phyloP scores from a whole-genome alignment of 2,329 filamentous ascomycete genomes.

The Hymenoscyphus linearis region DNA sequence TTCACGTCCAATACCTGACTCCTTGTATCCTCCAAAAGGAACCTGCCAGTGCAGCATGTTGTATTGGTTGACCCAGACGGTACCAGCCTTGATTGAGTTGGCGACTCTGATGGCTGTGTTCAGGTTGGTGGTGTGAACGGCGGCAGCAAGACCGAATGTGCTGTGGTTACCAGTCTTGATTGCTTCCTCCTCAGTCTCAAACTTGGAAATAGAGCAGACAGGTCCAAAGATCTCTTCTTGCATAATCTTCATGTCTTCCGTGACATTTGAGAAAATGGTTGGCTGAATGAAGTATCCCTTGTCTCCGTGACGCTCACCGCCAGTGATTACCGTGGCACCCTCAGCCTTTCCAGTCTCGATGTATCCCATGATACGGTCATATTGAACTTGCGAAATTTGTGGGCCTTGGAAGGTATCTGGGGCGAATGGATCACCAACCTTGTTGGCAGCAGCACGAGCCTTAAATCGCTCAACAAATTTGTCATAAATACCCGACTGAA shows the following conservation, averaged over 20 bases:
- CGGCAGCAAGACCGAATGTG: conserved; percentile 63
- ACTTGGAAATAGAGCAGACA: conserved; percentile 66
- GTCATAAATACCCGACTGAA: conserved; percentile 66
- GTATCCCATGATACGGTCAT: conserved; percentile 63
- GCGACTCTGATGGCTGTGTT: conserved; percentile 64
- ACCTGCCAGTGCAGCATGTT: conserved; percentile 67
- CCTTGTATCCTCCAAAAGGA: conserved; percentile 71
- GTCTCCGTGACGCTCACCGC: conserved; percentile 60
- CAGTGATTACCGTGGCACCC: conserved; percentile 59
- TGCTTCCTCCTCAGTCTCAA: conserved; percentile 62
- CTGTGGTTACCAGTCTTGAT: conserved; percentile 58
- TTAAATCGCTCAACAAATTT: conserved; percentile 63
- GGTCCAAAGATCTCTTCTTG: conserved; percentile 73
- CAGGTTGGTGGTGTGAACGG: conserved; percentile 62
- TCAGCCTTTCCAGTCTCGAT: conserved; percentile 61
- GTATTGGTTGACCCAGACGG: conserved; percentile 40
- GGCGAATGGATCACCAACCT: conserved; percentile 63
- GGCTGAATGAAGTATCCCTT: conserved; percentile 70
- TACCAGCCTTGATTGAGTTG: conserved; percentile 56
- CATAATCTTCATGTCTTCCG: conserved; percentile 67
- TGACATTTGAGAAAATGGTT: conserved; percentile 67
- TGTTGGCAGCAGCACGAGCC: conserved; percentile 56
- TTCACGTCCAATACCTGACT: conserved; percentile 73
- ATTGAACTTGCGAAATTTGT: conserved; percentile 64
- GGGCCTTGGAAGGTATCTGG: conserved; percentile 65